Percentiles rank a stretch among this genome's conserved stretches.
phyloP scores from a whole-genome alignment of 495 filamentous ascomycete genomes.

The Tuber calosporum region DNA sequence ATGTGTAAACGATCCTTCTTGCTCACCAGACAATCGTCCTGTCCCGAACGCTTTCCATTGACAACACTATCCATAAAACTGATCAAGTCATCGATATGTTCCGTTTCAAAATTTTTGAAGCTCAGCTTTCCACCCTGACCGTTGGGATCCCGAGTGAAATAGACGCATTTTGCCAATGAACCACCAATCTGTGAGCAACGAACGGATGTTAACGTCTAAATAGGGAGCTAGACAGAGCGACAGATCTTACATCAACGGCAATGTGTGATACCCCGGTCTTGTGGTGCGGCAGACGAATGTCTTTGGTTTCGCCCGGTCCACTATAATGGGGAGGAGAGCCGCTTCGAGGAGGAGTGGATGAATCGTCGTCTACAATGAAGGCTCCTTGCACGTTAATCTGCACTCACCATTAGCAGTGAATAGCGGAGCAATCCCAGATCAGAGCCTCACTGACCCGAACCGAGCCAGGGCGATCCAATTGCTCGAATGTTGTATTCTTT shows the following conservation, averaged over 20 bases:
- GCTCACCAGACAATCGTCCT: constrained; percentile 43
- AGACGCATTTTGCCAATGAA: constrained; percentile 89
- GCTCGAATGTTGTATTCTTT: constrained; percentile 33
- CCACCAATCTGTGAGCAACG: constrained; percentile 69
- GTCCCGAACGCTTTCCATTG: constrained; percentile 55
- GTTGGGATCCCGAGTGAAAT: constrained; percentile 80
- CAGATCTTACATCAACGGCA: constrained; percentile 74
- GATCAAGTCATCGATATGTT: constrained; percentile 83
- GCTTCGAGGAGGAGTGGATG: constrained; percentile 47
- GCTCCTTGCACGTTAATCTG: constrained; percentile 93
- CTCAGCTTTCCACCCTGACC: constrained; percentile 85
- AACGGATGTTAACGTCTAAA: background rate
- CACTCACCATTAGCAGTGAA: constrained; percentile 41
- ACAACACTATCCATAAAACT: constrained; percentile 70
- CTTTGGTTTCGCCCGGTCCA: constrained; percentile 63
- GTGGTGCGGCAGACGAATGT: constrained; percentile 93
- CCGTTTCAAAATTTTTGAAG: constrained; percentile 92
- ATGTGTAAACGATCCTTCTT: constrained; percentile 57
- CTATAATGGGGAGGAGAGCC: constrained; percentile 49
- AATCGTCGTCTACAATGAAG: constrained; percentile 83
- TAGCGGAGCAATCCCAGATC: background rate
- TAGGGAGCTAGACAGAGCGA: constrained; percentile 19
- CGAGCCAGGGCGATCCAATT: constrained; percentile 36
- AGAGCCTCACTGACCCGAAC: constrained; percentile 20
- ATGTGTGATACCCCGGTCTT: constrained; percentile 90